These are phyloP conservation scores for Carex kokanica DNA, from an alignment of 176 grass and related monocot species.

Conservation along the genomic window DNA sequence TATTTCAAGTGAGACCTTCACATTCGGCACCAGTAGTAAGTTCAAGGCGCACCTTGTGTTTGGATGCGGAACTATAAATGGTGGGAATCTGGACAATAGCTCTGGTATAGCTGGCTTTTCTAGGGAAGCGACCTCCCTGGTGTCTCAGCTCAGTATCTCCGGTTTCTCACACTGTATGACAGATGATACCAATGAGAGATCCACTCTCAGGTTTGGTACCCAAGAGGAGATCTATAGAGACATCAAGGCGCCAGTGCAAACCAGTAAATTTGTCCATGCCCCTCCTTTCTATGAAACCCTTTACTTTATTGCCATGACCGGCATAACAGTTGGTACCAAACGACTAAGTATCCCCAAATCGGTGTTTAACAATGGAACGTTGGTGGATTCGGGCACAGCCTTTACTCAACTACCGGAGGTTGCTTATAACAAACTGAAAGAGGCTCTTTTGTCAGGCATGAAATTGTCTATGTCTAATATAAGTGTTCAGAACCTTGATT, in stretches of 20 bases:
- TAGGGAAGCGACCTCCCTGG: slow-evolving; percentile 40
- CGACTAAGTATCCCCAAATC: slow-evolving; percentile 44
- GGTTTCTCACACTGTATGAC: slow-evolving; percentile 78
- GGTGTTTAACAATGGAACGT: slow-evolving; percentile 38
- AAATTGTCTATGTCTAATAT: slow-evolving; percentile 29
- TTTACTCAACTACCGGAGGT: slow-evolving; percentile 33
- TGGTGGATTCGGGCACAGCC: slow-evolving; percentile 71
- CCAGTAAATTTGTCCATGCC: slow-evolving; percentile 34
- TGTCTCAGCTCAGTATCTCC: slow-evolving; percentile 51
- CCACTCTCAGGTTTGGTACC: slow-evolving; percentile 52
- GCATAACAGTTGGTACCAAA: slow-evolving; percentile 51
- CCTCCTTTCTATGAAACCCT: slow-evolving; percentile 23
- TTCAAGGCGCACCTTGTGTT: slow-evolving; percentile 35
- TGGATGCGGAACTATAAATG: slow-evolving; percentile 52
- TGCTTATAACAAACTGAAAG: slow-evolving; percentile 31
- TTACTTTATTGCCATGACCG: slow-evolving; percentile 56
- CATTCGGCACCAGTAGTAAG: slow-evolving; percentile 36
- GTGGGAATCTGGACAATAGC: slow-evolving; percentile 44
- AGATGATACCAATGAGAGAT: slow-evolving; percentile 22
- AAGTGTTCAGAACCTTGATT: slow-evolving; percentile 12
- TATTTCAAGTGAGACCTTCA: slow-evolving; percentile 50
- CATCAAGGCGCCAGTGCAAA: slow-evolving; percentile 27
- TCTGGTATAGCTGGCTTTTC: slow-evolving; percentile 70
- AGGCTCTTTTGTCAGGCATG: slow-evolving; percentile 34
- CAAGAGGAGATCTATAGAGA: slow-evolving; percentile 30